Percentiles rank a stretch among this genome's conserved stretches.
These are phyloP conservation scores for Dioscorea cayenensis DNA, from an alignment of 116 monocot species.

Conservation along the genomic window DNA sequence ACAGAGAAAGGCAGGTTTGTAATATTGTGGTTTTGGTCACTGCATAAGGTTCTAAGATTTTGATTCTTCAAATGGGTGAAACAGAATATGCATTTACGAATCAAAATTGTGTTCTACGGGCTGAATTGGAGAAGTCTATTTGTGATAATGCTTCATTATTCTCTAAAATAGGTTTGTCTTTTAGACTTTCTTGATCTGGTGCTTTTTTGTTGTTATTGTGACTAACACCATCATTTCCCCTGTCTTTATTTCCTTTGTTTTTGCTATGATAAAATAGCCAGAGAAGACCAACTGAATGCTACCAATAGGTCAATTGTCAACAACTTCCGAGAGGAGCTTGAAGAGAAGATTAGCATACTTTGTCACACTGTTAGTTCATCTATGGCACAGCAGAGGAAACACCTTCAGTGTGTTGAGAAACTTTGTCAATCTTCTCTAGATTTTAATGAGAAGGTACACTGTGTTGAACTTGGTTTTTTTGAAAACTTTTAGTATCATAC, in stretches of 20 bases:
- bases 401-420: slow-evolving; percentile 53
- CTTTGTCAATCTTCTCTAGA: slow-evolving; percentile 62
- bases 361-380: slow-evolving; percentile 47
- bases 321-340: slow-evolving; percentile 54
- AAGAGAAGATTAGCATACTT: slow-evolving; percentile 41
- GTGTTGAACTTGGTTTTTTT: background rate
- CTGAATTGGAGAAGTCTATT: slow-evolving; percentile 81
- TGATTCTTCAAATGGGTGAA: slow-evolving; percentile 4
- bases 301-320: slow-evolving; percentile 62
- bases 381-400: slow-evolving; percentile 54
- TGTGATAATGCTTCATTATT: slow-evolving; percentile 68
- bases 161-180: slow-evolving; percentile 70
- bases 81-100: slow-evolving; percentile 82
- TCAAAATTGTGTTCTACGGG: slow-evolving; percentile 63
- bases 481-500: background rate
- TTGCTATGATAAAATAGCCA: slow-evolving; percentile 32
- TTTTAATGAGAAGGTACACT: slow-evolving; percentile 53
- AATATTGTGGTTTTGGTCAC: background rate
- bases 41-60: background rate
- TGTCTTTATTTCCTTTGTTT: background rate
- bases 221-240: background rate
- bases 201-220: too few relatives aligned
- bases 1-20: slow-evolving; percentile 73
- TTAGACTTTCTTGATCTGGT: background rate
- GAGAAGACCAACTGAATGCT: slow-evolving; percentile 65